Evolutionary conservation across 2,329 filamentous ascomycete genomes (phyloP), one percentile per base, ranked within the genome.

Genomic region (Tolypocladium pustulatum): DNA sequence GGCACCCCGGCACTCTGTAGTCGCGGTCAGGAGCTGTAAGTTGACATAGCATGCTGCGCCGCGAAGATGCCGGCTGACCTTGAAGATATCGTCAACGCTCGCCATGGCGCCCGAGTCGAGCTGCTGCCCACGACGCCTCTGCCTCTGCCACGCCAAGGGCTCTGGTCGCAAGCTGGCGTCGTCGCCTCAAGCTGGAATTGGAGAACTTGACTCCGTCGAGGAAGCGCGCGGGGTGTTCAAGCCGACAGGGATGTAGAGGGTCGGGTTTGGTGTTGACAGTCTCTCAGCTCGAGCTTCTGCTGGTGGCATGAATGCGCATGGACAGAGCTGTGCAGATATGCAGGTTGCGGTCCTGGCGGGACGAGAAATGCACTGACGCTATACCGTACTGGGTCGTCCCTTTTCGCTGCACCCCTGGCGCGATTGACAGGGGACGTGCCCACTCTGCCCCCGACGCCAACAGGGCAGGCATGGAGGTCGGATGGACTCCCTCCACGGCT

Each of bases 11-110:
- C 71, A 61, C 72, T 74, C 75, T 75, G 64, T 36, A 7, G 38
- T 4, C 30, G 20, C 2, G 17, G 34, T 55, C 20, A 56, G 51
- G 1, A 30, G 37, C 15, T 12, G 41, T 4, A 34, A 7, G 13
- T 17, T 15, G 9, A 34, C 27, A 34, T n/a, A 17, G 4, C 22
- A 4, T 12, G n/a, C n/a, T 25, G 40, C 40, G n/a, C n/a, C 20
- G 40, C 40, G n/a, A 22, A 6, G 20, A 10, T 15, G 40, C 20
- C 22, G 9, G 40, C 57, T 54, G 12, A 69, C 82, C 72, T 83
- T 81, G 72, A 85, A 84, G 13, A 85, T 73, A 25, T 84, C 82
- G 63, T 84, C 81, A 59, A 85, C 78, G 64, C 77, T 83, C 5
- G 80, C 76, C 81, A 84, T 85, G 27, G 36, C 61, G 55, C 32